Evolutionary conservation across 495 filamentous ascomycete species (phyloP).

Genomic region (Aspergillus baeticus): DNA sequence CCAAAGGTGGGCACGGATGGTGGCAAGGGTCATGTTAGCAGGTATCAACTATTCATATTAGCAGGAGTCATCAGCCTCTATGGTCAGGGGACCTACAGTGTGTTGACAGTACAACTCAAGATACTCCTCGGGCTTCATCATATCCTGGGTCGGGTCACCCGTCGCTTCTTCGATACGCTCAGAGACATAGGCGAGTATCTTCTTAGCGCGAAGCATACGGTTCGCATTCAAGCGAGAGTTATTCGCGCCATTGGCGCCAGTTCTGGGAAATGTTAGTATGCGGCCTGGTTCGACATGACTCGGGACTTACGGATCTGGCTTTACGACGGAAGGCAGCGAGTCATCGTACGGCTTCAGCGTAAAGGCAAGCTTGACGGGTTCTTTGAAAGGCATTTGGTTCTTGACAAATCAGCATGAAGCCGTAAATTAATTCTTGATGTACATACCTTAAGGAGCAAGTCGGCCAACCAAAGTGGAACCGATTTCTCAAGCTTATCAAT

Average conservation of each 20-base stretch:
- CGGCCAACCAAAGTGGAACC: slow-evolving; percentile 88
- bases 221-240: slow-evolving; percentile 94
- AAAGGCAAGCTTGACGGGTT: slow-evolving; percentile 92
- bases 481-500: slow-evolving; percentile 80
- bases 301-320: slow-evolving; percentile 53
- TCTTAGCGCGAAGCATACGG: slow-evolving; percentile 91
- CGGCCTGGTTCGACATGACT: not conserved
- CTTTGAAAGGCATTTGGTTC: slow-evolving; percentile 83
- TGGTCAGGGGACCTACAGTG: slow-evolving; percentile 55
- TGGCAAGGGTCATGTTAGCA: slow-evolving; percentile 84
- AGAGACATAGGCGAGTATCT: slow-evolving; percentile 89
- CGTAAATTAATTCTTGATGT: slow-evolving; percentile 6
- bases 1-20: slow-evolving; percentile 88
- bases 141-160: slow-evolving; percentile 53
- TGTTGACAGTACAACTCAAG: slow-evolving; percentile 92
- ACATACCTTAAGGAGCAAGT: slow-evolving; percentile 73
- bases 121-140: slow-evolving; percentile 83
- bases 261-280: slow-evolving; percentile 22
- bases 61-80: not conserved
- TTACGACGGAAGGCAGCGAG: slow-evolving; percentile 65
- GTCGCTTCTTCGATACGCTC: slow-evolving; percentile 77
- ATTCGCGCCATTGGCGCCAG: slow-evolving; percentile 37
- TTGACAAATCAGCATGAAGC: slow-evolving; percentile 24
- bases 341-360: slow-evolving; percentile 82
- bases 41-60: slow-evolving; percentile 51